Evolutionary conservation across 129 eudicot species (phyloP), one percentile per base, ranked within the genome.

Genomic region (Pseudognaphalium luteoalbum): DNA sequence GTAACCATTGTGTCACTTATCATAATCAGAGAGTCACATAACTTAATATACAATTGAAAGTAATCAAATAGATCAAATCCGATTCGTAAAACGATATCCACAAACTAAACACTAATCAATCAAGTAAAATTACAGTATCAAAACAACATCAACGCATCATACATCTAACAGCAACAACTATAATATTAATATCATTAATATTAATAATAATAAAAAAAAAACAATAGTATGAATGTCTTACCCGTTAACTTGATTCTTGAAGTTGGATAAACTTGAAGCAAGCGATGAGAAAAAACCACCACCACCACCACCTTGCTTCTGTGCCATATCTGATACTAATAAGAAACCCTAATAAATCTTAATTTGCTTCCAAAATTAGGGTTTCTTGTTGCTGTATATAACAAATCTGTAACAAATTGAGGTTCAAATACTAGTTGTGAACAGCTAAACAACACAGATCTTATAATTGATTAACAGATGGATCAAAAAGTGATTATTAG

Each of bases 261-360:
- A 84, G 72, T 72, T 86, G 68, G 90, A 83, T 20, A 86, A 9
- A 76, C 86, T 83, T 22, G 92, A 88, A 60, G 89, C 89, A 35
- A 88, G 70, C 33, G 89, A 83, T 28, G 92, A 72, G 70, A 88
- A 88, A 78, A 88, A 88, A 21, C 90, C 87, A 29, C 90, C 87
- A 25, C 28, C 28, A 25, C 28, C 28, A 29, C 82, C 80, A 28
- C 80, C 80, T 58, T 68, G 80, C 78, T 84, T 87, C 76, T 77
- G 84, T 32, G 84, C 88, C 91, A 87, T 87, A 61, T 21, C 17
- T 61, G 66, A 29, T 60, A 47, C n/a, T 47, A 14, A 47, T 47
- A 14, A 3, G n/a, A 71, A 84, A 14, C 83, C 79, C 83, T 64
- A 81, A 58, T 64, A 81, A 58, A 76, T 67, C 35, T 75, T 51